Base-by-base conservation (phyloP, 2,329 filamentous ascomycete genomes). In the Cladosporium colombiae region DNA sequence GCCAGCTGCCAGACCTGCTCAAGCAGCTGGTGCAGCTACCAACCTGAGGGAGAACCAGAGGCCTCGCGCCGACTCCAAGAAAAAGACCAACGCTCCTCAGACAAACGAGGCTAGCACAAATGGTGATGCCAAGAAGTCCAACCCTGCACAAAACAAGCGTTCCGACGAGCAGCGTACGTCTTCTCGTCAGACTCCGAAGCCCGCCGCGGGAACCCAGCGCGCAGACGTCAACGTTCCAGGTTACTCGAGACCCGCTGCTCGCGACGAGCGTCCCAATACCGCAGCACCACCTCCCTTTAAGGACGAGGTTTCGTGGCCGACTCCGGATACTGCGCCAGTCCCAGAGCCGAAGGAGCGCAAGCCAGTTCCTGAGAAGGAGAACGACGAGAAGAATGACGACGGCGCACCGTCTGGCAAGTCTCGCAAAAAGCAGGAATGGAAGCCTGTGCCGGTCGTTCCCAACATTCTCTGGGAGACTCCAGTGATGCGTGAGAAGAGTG, bases 381-480 rank as follows among this genome's bases (percentile, higher is more conserved):
- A 87, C 55, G 89, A 91, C 68, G 86, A 89, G 57, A 89, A 91
- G 69, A 80, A 78, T 52, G 84, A 88, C 68, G 88, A 85, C n/a
- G 80, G 87, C 64, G 72, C 83, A 23, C 68, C 74, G 72, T 80
- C 67, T 72, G 86, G 81, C 78, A 89, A 84, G 71, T 77, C 81
- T 16, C 82, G 86, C 68, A 83, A 85, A 65, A 96, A 96, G 82
- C 88, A 91, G 73, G 91, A 93, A 74, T 98, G 95, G 94, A 88
- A 91, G 66, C 85, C 88, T 1, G 86, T 97, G 65, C 87, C 89
- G 37, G 94, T 93, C 74, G 92, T 91, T 14, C 94, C 93, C 10
- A 90, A 88, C 16, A 92, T 95, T 58, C 89, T 89, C 66, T 98
- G 96, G 78, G 90, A 92, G 76, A 97, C 95, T 0, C 92, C 91